Conservation (phyloP, 2,329 filamentous ascomycete species). For the Talaromyces albobiverticillius region DNA sequence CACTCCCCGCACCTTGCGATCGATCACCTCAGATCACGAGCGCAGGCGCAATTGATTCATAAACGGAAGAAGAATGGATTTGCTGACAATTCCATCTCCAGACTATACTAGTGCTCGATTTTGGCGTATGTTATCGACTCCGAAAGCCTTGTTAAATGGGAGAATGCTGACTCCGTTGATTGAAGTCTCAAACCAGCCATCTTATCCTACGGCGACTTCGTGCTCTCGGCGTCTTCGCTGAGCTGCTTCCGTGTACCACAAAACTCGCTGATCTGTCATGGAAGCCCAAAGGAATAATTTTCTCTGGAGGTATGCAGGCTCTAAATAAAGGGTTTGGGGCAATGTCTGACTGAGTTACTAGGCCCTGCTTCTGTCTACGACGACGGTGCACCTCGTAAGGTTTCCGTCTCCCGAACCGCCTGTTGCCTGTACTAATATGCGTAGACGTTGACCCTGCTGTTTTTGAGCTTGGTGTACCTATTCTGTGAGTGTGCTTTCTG, state of each 20-base stretch:
- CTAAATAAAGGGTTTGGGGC: conserved; percentile 56
- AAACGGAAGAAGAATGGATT: not conserved
- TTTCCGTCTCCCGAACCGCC: not conserved
- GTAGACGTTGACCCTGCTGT: conserved; percentile 65
- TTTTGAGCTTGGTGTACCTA: conserved; percentile 60
- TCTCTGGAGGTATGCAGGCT: not conserved
- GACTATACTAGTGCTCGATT: conserved; percentile 5
- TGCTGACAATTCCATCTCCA: not conserved
- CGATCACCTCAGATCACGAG: not conserved
- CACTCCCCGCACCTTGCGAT: conserved; percentile 22
- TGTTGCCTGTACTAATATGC: not conserved
- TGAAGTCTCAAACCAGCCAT: conserved; percentile 64
- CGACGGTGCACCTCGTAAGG: conserved; percentile 63
- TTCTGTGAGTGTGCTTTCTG: conserved; percentile 50
- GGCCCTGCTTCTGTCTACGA: conserved; percentile 80
- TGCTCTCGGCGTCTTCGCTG: conserved; percentile 76
- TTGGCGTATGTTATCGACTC: not conserved
- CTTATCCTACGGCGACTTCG: conserved; percentile 73
- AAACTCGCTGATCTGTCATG: conserved; percentile 70
- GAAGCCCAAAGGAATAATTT: conserved; percentile 72
- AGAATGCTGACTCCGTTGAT: not conserved
- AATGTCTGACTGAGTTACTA: conserved; percentile 65
- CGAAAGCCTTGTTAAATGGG: not conserved
- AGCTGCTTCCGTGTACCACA: conserved; percentile 72
- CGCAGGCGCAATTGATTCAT: not conserved